A percentile compares a stretch with the other conserved stretches of the same genome.
These are phyloP conservation scores for Ganoderma leucocontextum DNA, from an alignment of 1,284 basidiomycete species.

Conservation along the genomic window DNA sequence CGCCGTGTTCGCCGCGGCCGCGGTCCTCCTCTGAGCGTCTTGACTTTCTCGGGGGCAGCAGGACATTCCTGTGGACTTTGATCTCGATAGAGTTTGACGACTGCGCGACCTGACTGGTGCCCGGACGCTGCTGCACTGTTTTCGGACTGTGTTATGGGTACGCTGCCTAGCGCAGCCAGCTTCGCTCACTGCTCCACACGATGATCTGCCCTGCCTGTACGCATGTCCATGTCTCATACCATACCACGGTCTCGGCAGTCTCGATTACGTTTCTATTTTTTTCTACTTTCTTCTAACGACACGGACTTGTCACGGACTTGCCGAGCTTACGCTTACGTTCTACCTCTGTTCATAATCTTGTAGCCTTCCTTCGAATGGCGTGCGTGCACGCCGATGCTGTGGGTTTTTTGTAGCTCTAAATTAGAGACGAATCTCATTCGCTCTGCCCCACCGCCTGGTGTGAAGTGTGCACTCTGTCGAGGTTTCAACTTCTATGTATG, in stretches of 20 bases:
- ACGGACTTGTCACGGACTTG: slow-evolving; percentile 29
- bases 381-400: slow-evolving; percentile 13
- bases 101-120: slow-evolving; percentile 5
- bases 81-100: slow-evolving; percentile 1
- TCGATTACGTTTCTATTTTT: slow-evolving; percentile 4
- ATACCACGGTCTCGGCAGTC: slow-evolving; percentile 26
- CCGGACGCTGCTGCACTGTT: slow-evolving; percentile 8
- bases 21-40: slow-evolving; percentile 28
- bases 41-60: slow-evolving; percentile 1
- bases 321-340: slow-evolving; percentile 19
- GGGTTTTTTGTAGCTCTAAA: slow-evolving; percentile 11
- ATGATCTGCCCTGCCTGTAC: neutral
- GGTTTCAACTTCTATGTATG: neutral
- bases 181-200: slow-evolving; percentile 11
- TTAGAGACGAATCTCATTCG: slow-evolving; percentile 3
- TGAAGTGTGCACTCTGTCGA: neutral
- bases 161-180: slow-evolving; percentile 15
- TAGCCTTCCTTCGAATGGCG: slow-evolving; percentile 12
- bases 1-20: slow-evolving; percentile 28
- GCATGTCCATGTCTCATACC: neutral
- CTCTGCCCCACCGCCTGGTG: neutral
- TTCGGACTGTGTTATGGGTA: slow-evolving; percentile 1
- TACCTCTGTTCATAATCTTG: slow-evolving; percentile 2
- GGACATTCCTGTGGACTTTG: neutral
- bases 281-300: slow-evolving; percentile 22